These are phyloP conservation scores for Aureobasidium sp. DNA, from an alignment of 2,329 filamentous ascomycete genomes.

Conservation along the genomic window DNA sequence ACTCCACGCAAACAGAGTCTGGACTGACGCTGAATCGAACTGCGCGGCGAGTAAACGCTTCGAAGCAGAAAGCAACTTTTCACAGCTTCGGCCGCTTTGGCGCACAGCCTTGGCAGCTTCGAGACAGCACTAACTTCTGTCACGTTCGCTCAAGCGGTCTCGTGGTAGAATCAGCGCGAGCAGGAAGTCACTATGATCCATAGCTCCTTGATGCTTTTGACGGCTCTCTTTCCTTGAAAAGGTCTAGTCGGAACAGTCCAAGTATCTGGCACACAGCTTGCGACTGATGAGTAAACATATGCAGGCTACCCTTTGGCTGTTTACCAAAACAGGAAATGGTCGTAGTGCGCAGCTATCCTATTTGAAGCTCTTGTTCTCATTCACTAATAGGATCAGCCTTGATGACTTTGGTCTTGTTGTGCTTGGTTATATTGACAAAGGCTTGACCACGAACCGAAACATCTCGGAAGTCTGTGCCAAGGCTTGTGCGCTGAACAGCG, in stretches of 20 bases:
- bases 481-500: constrained; percentile 13
- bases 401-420: not conserved
- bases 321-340: too few species aligned
- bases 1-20: not conserved
- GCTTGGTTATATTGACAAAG: not conserved
- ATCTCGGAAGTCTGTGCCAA: constrained; percentile 7
- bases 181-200: not conserved
- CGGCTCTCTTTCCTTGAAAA: not conserved
- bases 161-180: not conserved
- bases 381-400: not conserved
- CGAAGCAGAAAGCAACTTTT: not conserved
- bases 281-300: not conserved
- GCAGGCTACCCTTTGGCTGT: not conserved
- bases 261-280: not conserved
- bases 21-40: not conserved
- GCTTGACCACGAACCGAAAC: not conserved
- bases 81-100: not conserved
- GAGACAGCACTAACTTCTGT: not conserved
- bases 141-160: not conserved
- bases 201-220: not conserved
- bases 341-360: too few species aligned
- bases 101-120: constrained; percentile 6
- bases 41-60: not conserved
- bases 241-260: not conserved
- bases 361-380: not conserved